Evolutionary conservation across 805 yeast genomes (phyloP).

Genomic region (Candida montana): DNA sequence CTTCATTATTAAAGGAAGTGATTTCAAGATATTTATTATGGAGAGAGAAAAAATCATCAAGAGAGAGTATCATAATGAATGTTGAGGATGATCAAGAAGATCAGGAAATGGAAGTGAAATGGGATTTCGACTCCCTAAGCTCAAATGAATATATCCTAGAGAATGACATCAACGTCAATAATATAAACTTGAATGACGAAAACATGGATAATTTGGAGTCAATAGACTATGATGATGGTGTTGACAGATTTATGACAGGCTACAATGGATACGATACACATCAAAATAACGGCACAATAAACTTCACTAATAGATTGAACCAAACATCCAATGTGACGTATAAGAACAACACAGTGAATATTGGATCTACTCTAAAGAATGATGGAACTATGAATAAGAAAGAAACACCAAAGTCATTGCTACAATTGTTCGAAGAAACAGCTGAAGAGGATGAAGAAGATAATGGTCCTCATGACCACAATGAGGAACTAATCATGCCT

Average conservation of each 20-base stretch:
- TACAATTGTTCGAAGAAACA: conserved; percentile 61
- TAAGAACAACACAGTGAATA: conserved; percentile 27
- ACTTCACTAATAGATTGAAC: conserved; percentile 8
- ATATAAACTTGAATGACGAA: conserved; percentile 24
- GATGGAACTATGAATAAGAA: conserved; percentile 28
- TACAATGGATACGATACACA: conserved; percentile 13
- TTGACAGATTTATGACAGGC: conserved; percentile 25
- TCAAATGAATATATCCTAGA: conserved; percentile 69
- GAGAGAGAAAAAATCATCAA: conserved; percentile 60
- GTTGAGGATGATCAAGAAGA: conserved; percentile 39
- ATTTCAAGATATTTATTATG: conserved; percentile 67
- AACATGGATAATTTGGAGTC: conserved; percentile 19
- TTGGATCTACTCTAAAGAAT: conserved; percentile 22
- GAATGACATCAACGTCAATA: conserved; percentile 50
- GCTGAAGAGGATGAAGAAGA: conserved; percentile 28
- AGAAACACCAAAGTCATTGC: conserved; percentile 68
- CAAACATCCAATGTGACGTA: conserved; percentile 18
- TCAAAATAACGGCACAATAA: conserved; percentile 14
- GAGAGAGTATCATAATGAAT: conserved; percentile 42
- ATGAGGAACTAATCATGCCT: background rate
- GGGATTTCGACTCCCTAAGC: conserved; percentile 87
- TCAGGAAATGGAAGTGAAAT: conserved; percentile 48
- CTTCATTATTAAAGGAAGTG: conserved; percentile 61
- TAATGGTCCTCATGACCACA: background rate
- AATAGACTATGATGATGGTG: conserved; percentile 25